phyloP scores from a whole-genome alignment of 1,284 basidiomycete genomes.

The Ustilago shanxiensis region DNA sequence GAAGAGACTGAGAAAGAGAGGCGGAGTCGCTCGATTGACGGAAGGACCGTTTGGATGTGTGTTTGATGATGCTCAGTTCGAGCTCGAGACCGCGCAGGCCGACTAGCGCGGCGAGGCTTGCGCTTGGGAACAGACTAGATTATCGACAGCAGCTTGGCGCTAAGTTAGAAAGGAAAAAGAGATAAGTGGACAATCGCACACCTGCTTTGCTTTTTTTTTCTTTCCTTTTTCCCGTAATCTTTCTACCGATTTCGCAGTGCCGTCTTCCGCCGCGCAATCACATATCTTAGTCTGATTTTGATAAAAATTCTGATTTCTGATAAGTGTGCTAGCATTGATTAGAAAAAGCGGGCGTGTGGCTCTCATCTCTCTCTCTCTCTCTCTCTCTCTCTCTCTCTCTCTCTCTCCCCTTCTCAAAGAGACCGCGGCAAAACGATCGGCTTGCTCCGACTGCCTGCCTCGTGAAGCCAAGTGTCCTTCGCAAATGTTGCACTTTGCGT shows the following conservation, averaged over 20 bases:
- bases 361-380: no score
- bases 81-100: constrained; percentile 15
- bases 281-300: constrained; percentile 4
- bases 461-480: no score
- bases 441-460: constrained; percentile 5
- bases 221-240: constrained; percentile 31
- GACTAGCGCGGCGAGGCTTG: constrained; percentile 25
- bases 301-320: neutral
- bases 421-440: constrained; percentile 4
- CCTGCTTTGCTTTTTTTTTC: no score
- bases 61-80: constrained; percentile 1
- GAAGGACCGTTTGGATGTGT: neutral
- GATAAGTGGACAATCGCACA: constrained; percentile 17
- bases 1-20: no score
- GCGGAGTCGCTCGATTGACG: no score
- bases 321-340: neutral
- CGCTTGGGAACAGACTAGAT: neutral
- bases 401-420: no score
- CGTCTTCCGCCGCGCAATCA: constrained; percentile 16
- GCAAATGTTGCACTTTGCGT: no score
- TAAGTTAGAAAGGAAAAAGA: neutral
- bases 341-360: constrained; percentile 11
- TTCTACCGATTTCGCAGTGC: constrained; percentile 11
- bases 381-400: no score
- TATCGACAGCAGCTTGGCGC: constrained; percentile 6